Evolutionary conservation across 495 filamentous ascomycete genomes (phyloP).

Genomic region (Penicillium ucsense): DNA sequence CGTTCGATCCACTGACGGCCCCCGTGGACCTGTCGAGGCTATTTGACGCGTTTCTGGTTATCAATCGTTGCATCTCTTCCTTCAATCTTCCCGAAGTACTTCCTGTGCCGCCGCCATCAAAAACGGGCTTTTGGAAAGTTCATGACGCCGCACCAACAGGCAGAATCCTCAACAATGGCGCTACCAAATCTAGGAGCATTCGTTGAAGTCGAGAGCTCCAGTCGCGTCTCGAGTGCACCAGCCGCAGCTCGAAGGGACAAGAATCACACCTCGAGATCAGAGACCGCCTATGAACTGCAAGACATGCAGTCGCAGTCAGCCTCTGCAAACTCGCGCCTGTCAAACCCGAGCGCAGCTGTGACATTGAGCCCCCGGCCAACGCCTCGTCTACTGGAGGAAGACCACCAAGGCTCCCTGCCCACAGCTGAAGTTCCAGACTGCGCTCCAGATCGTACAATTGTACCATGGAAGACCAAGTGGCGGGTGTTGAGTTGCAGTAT

Average conservation of each 20-base stretch:
- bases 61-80: too few relatives aligned
- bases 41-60: too few relatives aligned
- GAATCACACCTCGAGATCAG: slow-evolving; percentile 14
- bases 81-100: too few relatives aligned
- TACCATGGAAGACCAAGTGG: slow-evolving; percentile 42
- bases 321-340: slow-evolving; percentile 6
- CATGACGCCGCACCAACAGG: too few relatives aligned
- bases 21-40: too few relatives aligned
- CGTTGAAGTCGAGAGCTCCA: slow-evolving; percentile 24
- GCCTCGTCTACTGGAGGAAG: slow-evolving; percentile 49
- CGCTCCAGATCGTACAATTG: slow-evolving; percentile 31
- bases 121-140: too few relatives aligned
- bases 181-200: slow-evolving; percentile 19
- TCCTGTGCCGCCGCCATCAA: too few relatives aligned
- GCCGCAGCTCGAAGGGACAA: slow-evolving; percentile 23
- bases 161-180: slow-evolving; percentile 14
- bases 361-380: slow-evolving; percentile 7
- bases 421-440: slow-evolving; percentile 44
- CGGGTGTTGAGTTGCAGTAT: slow-evolving; percentile 26
- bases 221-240: slow-evolving; percentile 21
- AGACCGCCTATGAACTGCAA: slow-evolving; percentile 23
- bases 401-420: slow-evolving; percentile 31
- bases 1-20: too few relatives aligned
- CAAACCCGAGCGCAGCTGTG: neutral
- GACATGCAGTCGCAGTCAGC: slow-evolving; percentile 19